Percentiles rank a stretch among this genome's conserved stretches.
These are phyloP conservation scores for Blastomyces silverae DNA, from an alignment of 2,329 filamentous ascomycete species.

Conservation along the genomic window DNA sequence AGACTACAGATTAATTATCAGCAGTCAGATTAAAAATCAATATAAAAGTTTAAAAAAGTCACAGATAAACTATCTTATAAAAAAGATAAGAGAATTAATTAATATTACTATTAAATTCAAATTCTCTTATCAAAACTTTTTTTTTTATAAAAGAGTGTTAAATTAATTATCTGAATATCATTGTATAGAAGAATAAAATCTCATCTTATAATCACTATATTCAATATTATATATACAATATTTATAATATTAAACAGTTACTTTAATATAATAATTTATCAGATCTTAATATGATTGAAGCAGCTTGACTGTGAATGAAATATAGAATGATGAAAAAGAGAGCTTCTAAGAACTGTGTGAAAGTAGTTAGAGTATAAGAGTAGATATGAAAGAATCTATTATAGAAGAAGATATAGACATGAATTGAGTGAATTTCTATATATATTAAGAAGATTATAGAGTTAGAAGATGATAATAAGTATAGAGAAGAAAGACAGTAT, in stretches of 20 bases:
- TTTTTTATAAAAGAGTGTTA: not conserved
- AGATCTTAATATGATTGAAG: constrained; percentile 22
- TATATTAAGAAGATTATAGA: not conserved
- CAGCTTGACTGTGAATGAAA: constrained; percentile 20
- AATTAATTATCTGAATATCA: not conserved
- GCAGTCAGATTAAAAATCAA: constrained; percentile 14
- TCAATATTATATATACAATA: not conserved
- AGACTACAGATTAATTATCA: constrained; percentile 18
- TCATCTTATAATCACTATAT: not conserved
- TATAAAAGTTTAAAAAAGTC: constrained; percentile 20
- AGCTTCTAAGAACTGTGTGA: constrained; percentile 10
- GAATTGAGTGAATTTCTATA: constrained; percentile 19
- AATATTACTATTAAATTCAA: not conserved
- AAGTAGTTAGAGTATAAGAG: constrained; percentile 13
- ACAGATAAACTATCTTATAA: constrained; percentile 19
- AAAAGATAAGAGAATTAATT: constrained; percentile 17
- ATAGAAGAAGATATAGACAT: constrained; percentile 19
- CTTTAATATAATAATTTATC: not conserved
- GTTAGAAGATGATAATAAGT: constrained; percentile 5
- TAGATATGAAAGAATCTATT: constrained; percentile 17
- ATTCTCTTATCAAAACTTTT: not conserved
- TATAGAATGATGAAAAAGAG: constrained; percentile 13
- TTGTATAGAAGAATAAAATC: not conserved
- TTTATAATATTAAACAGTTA: not conserved
- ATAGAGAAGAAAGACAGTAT: constrained; percentile 5